Evolutionary conservation across 345 rosid genomes (phyloP).

Genomic region (Populus deltoides): DNA sequence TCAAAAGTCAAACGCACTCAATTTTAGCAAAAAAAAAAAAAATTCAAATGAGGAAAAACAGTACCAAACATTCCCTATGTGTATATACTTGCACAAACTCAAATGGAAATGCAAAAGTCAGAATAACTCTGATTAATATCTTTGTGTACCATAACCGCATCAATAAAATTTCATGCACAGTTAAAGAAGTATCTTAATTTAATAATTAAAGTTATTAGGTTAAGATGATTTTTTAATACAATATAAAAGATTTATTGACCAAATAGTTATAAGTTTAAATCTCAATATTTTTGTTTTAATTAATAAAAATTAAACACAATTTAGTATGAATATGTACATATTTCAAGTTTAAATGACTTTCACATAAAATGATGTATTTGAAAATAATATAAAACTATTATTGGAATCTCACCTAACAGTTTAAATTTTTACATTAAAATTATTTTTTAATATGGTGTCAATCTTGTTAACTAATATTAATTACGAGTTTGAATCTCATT

Average conservation of each 20-base stretch:
- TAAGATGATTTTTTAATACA: too few relatives aligned
- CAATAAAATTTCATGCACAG: not conserved
- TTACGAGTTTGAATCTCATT: too few relatives aligned
- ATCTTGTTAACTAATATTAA: accelerated
- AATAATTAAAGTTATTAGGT: too few relatives aligned
- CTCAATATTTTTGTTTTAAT: accelerated
- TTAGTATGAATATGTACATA: accelerated
- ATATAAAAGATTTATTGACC: accelerated
- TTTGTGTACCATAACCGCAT: not conserved
- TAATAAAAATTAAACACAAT: too few relatives aligned
- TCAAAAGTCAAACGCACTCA: too few relatives aligned
- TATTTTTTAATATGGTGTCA: accelerated
- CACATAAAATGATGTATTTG: accelerated
- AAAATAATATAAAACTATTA: too few relatives aligned
- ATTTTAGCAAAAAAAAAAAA: too few relatives aligned
- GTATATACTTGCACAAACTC: not conserved
- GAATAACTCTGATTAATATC: not conserved
- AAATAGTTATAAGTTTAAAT: accelerated
- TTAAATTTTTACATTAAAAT: too few relatives aligned
- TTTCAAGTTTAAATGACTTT: too few relatives aligned
- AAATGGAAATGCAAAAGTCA: not conserved
- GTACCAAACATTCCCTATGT: too few relatives aligned
- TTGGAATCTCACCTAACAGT: accelerated
- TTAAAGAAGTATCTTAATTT: too few relatives aligned
- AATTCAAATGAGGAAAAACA: too few relatives aligned